Base-by-base conservation (phyloP, 1,139 yeast species). In the Nadsonia starkeyi-henricii region DNA sequence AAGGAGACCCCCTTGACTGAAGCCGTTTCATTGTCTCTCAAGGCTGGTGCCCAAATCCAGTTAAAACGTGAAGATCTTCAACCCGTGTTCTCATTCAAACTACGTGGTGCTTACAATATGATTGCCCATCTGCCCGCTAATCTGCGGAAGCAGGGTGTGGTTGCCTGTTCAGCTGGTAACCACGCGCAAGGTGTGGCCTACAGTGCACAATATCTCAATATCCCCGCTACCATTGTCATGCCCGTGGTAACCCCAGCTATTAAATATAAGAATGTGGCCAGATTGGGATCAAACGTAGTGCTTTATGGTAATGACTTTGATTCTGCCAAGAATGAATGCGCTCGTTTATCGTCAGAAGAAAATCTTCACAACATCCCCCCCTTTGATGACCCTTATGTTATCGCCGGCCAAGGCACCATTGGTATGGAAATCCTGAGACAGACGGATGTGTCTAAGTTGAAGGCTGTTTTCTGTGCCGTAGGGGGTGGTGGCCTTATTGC, bases 161-260 rank as follows among this genome's bases (percentile, higher is more conserved):
- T 93, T 63, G 96, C 98, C 0, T 91, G 97, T 60, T 86, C 96
- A 20, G 99, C 98, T 1, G 99, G 99, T 41, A 91, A 91, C 64
- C 99, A 91, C 60, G 99, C 99, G 1, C 99, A 93, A 64, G 99
- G 99, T 54, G 97, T 93, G 8, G 98, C 98, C 0, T 91, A 69
- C 62, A 84, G 95, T 17, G 95, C 97, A 2, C 78, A 77, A 54
- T 78, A 80, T 54, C 70, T 91, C 59, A 82, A 82, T 37, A 88
- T 91, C 49, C 93, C 95, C 4, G 89, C 97, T 2, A 91, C 96
- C 4, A 91, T 91, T 50, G 97, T 91, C 47, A 91, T 91, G 99
- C 99, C 99, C 1, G 81, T 86, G 1, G 91, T 94, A 1, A 91
- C 98, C 0, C 98, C 99, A 2, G 79, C 94, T 13, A 93, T 91